phyloP scores from a whole-genome alignment of 805 yeast genomes.

The Metschnikowia vanudenii region DNA sequence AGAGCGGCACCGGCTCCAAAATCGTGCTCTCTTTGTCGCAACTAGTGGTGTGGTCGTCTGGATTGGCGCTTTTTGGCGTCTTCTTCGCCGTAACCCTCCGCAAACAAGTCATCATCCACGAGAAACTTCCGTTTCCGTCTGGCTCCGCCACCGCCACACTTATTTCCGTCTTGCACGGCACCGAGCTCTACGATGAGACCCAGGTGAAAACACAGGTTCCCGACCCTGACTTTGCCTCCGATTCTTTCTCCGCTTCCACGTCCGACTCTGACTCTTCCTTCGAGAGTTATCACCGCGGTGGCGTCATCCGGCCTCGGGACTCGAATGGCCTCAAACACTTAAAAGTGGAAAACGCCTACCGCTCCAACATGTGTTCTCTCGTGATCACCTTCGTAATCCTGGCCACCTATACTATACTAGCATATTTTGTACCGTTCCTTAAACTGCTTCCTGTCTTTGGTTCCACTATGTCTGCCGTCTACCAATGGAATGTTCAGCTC shows the following conservation, averaged over 20 bases:
- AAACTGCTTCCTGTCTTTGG: conserved; percentile 79
- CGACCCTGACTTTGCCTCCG: neutral
- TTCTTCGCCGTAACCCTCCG: conserved; percentile 91
- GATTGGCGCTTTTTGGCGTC: conserved; percentile 91
- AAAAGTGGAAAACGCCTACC: conserved; percentile 31
- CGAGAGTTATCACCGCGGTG: conserved; percentile 14
- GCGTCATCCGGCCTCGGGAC: conserved; percentile 20
- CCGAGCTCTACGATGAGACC: conserved; percentile 46
- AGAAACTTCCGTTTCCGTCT: conserved; percentile 87
- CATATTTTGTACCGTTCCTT: conserved; percentile 73
- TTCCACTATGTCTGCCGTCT: conserved; percentile 50
- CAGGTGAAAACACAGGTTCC: conserved; percentile 7
- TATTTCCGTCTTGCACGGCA: conserved; percentile 81
- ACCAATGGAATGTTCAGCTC: conserved; percentile 88
- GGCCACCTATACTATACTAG: conserved; percentile 64
- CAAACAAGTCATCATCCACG: conserved; percentile 81
- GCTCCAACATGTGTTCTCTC: conserved; percentile 60
- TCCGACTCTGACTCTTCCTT: conserved; percentile 1
- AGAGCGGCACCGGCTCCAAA: conserved; percentile 57
- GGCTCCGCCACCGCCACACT: conserved; percentile 95
- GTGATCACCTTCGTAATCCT: conserved; percentile 63
- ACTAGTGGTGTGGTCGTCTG: conserved; percentile 76
- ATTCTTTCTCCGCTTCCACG: neutral
- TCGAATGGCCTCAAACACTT: conserved; percentile 11
- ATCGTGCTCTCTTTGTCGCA: conserved; percentile 45